These are phyloP conservation scores for Colletotrichum tropicicola DNA, from an alignment of 2,329 filamentous ascomycete species.

Conservation along the genomic window DNA sequence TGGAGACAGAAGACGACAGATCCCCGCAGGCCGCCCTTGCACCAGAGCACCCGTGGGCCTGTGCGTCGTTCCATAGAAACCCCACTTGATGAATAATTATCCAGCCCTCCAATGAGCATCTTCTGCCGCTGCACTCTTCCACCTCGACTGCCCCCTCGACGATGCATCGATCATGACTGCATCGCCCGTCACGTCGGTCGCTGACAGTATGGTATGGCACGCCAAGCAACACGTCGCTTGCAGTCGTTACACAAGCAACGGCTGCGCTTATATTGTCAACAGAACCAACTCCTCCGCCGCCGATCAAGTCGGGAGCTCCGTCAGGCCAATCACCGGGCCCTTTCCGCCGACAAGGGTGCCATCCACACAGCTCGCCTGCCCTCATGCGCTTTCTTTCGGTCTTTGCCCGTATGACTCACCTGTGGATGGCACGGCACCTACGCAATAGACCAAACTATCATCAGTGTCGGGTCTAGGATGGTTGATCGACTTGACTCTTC, in stretches of 20 bases:
- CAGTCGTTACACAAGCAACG: background rate
- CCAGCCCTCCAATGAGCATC: background rate
- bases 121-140: background rate
- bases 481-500: background rate
- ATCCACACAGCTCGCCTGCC: background rate
- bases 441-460: background rate
- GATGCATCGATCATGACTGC: background rate
- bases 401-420: constrained; percentile 22
- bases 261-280: background rate
- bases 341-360: background rate
- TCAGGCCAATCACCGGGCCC: background rate
- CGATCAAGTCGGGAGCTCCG: constrained; percentile 11
- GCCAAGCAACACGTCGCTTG: background rate
- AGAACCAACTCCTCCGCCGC: constrained; percentile 3
- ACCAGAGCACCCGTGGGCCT: background rate
- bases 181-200: background rate
- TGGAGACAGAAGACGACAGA: background rate
- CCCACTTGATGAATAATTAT: too few relatives aligned
- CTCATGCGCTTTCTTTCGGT: background rate
- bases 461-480: background rate
- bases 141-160: background rate
- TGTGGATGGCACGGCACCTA: constrained; percentile 1
- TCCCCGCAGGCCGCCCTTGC: background rate
- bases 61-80: background rate
- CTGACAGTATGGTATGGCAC: background rate